These are phyloP conservation scores for Scheffersomyces lignicola DNA, from an alignment of 1,139 yeast species.

Conservation along the genomic window DNA sequence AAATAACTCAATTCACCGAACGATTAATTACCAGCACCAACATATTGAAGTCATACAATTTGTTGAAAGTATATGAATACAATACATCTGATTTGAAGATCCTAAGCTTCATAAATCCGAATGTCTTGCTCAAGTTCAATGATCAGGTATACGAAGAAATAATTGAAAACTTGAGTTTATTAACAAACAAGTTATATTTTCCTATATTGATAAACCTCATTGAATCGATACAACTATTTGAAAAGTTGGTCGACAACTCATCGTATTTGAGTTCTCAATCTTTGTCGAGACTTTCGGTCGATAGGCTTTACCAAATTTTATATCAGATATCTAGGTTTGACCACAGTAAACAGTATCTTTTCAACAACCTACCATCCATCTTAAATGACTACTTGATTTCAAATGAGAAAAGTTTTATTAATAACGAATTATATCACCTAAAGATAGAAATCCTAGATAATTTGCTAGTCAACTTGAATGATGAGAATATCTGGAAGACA, in stretches of 20 bases:
- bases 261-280: slow-evolving; percentile 14
- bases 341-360: slow-evolving; percentile 26
- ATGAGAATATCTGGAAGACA: slow-evolving; percentile 32
- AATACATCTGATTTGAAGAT: slow-evolving; percentile 22
- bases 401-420: slow-evolving; percentile 14
- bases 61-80: slow-evolving; percentile 14
- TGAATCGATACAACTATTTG: slow-evolving; percentile 20
- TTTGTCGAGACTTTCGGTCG: slow-evolving; percentile 25
- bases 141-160: slow-evolving; percentile 17
- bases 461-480: slow-evolving; percentile 26
- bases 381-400: slow-evolving; percentile 21
- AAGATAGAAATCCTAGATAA: slow-evolving; percentile 27
- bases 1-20: slow-evolving; percentile 9
- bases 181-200: slow-evolving; percentile 22
- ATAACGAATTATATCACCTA: slow-evolving; percentile 27
- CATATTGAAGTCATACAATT: slow-evolving; percentile 23
- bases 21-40: slow-evolving; percentile 11
- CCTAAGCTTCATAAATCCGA: slow-evolving; percentile 25
- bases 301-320: slow-evolving; percentile 25
- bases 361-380: slow-evolving; percentile 28
- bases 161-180: slow-evolving; percentile 19
- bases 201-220: slow-evolving; percentile 31
- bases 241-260: slow-evolving; percentile 11
- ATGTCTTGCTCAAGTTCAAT: slow-evolving; percentile 14
- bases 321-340: slow-evolving; percentile 21